Base-by-base conservation (phyloP, 306 rosid genomes). In the Prinsepia uniflora region DNA sequence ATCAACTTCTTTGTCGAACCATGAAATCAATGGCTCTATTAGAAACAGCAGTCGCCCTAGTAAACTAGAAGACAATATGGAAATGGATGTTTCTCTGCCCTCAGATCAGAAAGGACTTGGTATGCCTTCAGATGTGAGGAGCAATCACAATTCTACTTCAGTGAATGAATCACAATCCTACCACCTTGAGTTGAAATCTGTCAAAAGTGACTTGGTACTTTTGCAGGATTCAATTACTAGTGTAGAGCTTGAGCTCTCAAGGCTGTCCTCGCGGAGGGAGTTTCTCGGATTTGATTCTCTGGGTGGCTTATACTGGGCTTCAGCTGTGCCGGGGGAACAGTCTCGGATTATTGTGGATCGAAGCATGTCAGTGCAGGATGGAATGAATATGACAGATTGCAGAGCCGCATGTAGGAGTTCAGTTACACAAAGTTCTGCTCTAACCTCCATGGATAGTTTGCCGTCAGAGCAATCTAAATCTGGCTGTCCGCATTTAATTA, bases 301-400 rank as follows among this genome's bases (percentile, higher is more conserved):
- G 57, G 92, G 96, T 78, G 76, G 91, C 61, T 66, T 89, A 72
- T 91, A 91, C 77, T 95, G 97, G 97, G 85, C 89, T 84, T 83
- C 89, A 9, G 80, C 78, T 61, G 76, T 77, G 58, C 82, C 82
- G 4, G 67, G 82, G 12, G 90, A 91, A 78, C 81, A 59, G 61
- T 75, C 88, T 11, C 75, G 80, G 50, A 78, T 91, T 72, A 75
- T 87, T 78, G 96, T 85, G 65, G 92, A 89, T 72, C 84, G 93
- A 77, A 85, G 84, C 73, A 67, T 84, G 67, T 64, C 79, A 49
- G 18, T 70, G 73, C 77, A 56, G 80, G 73, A 46, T 62, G 84
- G 70, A 69, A 67, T 72, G 58, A 82, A 77, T 66, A 58, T 62
- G 75, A 34, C 63, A 2, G 48, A 78, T 65, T 39, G 67, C 62